Conservation (phyloP, 1,284 basidiomycete genomes). For the Irpex sp. region DNA sequence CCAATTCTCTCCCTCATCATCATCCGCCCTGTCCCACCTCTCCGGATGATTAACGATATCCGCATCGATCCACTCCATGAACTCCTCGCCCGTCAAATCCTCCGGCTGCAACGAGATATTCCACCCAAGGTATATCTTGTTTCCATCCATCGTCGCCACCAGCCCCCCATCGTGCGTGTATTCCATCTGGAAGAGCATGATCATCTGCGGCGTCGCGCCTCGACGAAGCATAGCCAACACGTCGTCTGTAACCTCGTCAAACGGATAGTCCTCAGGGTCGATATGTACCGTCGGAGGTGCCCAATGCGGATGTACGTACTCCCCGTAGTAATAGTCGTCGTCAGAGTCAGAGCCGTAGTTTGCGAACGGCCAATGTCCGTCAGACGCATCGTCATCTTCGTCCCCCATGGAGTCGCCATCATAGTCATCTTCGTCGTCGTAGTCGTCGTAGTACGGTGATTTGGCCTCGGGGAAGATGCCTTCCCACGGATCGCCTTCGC, state of each 20-base stretch:
- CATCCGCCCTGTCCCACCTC: slow-evolving; percentile 39
- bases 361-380: slow-evolving; percentile 23
- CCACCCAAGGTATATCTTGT: slow-evolving; percentile 55
- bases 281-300: slow-evolving; percentile 44
- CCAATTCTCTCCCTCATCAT: slow-evolving; percentile 30
- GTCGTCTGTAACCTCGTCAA: slow-evolving; percentile 29
- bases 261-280: slow-evolving; percentile 31
- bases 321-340: slow-evolving; percentile 31
- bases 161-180: slow-evolving; percentile 52
- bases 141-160: slow-evolving; percentile 30
- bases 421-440: slow-evolving; percentile 22
- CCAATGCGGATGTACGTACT: slow-evolving; percentile 46
- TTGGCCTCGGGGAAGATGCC: slow-evolving; percentile 47
- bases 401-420: slow-evolving; percentile 28
- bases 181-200: slow-evolving; percentile 46
- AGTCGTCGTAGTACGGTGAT: slow-evolving; percentile 3
- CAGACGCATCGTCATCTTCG: slow-evolving; percentile 27
- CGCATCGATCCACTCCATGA: slow-evolving; percentile 40
- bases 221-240: slow-evolving; percentile 49
- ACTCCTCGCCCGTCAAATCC: slow-evolving; percentile 47
- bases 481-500: slow-evolving; percentile 53
- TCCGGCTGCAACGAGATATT: slow-evolving; percentile 46
- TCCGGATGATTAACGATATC: slow-evolving; percentile 45
- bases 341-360: slow-evolving; percentile 28
- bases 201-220: slow-evolving; percentile 55